Evolutionary conservation across 371 early-diverging fungal species (phyloP).

Genomic region (Mucor velutinosus): DNA sequence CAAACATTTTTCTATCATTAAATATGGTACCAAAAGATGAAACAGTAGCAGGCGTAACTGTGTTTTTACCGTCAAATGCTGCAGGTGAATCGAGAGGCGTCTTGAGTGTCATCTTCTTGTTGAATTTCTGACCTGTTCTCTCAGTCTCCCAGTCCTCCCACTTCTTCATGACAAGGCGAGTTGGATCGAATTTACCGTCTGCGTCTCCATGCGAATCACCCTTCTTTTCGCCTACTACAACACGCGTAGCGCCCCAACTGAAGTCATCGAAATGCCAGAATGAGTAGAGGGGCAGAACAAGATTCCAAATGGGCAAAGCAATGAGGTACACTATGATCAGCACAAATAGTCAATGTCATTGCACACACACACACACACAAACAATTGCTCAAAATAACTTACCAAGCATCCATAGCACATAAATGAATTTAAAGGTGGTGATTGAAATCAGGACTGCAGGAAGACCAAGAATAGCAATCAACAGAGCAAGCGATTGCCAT

Average conservation of each 20-base stretch:
- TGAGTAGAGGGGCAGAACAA: constrained; percentile 87
- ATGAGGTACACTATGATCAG: constrained; percentile 46
- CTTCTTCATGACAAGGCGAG: constrained; percentile 63
- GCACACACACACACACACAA: not conserved
- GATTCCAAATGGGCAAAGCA: constrained; percentile 96
- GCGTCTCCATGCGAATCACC: constrained; percentile 63
- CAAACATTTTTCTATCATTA: constrained; percentile 54
- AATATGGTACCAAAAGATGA: constrained; percentile 45
- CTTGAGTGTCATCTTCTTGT: constrained; percentile 29
- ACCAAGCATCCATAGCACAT: constrained; percentile 76
- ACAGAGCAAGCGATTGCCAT: constrained; percentile 75
- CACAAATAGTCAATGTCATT: not conserved
- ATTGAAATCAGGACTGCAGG: constrained; percentile 87
- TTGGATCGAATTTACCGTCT: constrained; percentile 74
- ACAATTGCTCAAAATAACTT: constrained; percentile 27
- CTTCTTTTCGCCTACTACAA: constrained; percentile 64
- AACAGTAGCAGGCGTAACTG: constrained; percentile 33
- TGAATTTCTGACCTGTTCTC: constrained; percentile 51
- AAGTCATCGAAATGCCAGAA: constrained; percentile 97
- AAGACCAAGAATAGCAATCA: constrained; percentile 70
- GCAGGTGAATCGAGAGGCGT: constrained; percentile 33
- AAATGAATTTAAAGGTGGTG: constrained; percentile 77
- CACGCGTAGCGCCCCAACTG: constrained; percentile 85
- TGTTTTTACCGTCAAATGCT: constrained; percentile 29
- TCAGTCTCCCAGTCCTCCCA: constrained; percentile 79